These are phyloP conservation scores for Turritis glabra DNA, from an alignment of 345 rosid genomes.

Conservation along the genomic window DNA sequence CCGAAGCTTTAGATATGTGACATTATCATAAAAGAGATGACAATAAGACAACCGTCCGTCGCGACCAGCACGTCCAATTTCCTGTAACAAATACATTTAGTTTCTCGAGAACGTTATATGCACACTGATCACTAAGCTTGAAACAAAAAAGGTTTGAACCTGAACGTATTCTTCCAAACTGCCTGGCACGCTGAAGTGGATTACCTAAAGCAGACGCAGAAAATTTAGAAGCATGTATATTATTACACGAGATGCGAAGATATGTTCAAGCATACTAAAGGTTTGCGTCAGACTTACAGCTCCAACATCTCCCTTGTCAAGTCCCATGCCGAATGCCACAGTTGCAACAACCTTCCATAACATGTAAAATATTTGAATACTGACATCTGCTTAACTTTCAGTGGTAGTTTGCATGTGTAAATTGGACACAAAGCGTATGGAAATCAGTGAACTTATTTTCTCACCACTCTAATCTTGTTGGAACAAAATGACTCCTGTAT, in stretches of 20 bases:
- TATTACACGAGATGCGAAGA: constrained; percentile 16
- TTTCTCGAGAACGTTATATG: constrained; percentile 25
- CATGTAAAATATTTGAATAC: constrained; percentile 21
- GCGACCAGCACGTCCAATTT: constrained; percentile 95
- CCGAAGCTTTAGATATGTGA: constrained; percentile 80
- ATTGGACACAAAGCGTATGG: constrained; percentile 20
- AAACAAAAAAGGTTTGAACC: constrained; percentile 48
- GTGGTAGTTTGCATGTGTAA: constrained; percentile 3
- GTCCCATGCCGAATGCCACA: constrained; percentile 99
- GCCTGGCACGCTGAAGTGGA: constrained; percentile 93
- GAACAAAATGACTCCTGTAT: constrained; percentile 86
- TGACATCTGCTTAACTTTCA: constrained; percentile 15
- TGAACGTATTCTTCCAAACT: constrained; percentile 99
- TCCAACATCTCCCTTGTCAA: constrained; percentile 92
- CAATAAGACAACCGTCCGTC: constrained; percentile 86
- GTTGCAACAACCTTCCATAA: constrained; percentile 91
- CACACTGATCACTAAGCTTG: constrained; percentile 17
- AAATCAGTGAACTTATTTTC: constrained; percentile 32
- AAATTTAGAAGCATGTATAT: constrained; percentile 20
- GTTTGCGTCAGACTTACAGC: constrained; percentile 68
- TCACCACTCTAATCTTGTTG: constrained; percentile 92
- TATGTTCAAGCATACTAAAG: constrained; percentile 22
- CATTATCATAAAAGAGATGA: constrained; percentile 80
- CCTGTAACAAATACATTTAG: constrained; percentile 47
- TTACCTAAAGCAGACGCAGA: constrained; percentile 58